Conservation (phyloP, 2,329 filamentous ascomycete species). For the Aspergillus sclerotialis region DNA sequence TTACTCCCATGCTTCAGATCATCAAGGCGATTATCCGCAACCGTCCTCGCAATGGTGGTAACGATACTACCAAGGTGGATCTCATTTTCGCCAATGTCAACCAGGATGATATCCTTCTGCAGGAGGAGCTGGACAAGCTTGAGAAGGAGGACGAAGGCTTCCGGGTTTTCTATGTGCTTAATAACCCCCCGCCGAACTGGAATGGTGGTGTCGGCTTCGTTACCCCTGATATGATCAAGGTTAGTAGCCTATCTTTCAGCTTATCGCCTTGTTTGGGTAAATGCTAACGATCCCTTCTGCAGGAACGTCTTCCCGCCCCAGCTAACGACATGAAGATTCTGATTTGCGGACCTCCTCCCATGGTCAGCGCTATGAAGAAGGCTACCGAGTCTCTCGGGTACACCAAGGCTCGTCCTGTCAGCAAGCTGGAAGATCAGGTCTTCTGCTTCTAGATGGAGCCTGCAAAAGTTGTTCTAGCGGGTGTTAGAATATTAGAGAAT, state of each 20-base stretch:
- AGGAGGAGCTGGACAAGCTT: conserved; percentile 80
- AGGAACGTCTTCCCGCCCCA: conserved; percentile 63
- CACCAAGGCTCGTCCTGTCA: conserved; percentile 86
- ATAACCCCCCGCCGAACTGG: conserved; percentile 92
- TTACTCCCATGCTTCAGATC: conserved; percentile 97
- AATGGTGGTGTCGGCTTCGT: conserved; percentile 90
- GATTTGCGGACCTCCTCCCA: conserved; percentile 90
- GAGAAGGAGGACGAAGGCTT: conserved; percentile 71
- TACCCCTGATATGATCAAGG: conserved; percentile 90
- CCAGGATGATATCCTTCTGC: conserved; percentile 82
- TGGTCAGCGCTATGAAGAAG: conserved; percentile 98
- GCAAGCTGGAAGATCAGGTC: conserved; percentile 96
- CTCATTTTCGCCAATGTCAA: conserved; percentile 97
- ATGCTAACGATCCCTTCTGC: conserved; percentile 16
- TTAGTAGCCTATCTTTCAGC: conserved; percentile 31
- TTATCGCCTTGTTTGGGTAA: neutral
- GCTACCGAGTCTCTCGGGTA: conserved; percentile 80
- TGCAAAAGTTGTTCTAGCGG: neutral
- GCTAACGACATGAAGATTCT: conserved; percentile 86
- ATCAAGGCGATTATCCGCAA: conserved; percentile 83
- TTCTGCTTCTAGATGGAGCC: conserved; percentile 81
- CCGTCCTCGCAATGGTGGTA: conserved; percentile 55
- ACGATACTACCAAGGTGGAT: conserved; percentile 82
- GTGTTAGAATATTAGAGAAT: too few species aligned
- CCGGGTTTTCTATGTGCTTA: conserved; percentile 88